Evolutionary conservation across 345 rosid genomes (phyloP), one percentile per base, ranked within the genome.

Genomic region (Excoecaria cochinchinensis): DNA sequence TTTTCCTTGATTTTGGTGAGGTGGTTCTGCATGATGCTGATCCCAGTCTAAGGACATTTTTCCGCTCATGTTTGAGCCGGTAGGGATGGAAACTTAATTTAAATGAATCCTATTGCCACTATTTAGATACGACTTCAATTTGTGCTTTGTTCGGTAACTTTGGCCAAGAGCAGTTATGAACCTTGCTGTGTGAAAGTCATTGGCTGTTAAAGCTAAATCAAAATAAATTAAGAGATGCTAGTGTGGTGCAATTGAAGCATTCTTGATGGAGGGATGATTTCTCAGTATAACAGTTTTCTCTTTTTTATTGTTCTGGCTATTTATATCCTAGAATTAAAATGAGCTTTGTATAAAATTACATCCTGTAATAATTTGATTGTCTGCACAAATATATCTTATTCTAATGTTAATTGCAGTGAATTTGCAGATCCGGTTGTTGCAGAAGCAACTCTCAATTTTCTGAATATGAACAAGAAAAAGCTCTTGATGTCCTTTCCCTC

Each of bases 31-130:
- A 91, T 77, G 98, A 95, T 86, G 92, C 99, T 81, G 98, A 95
- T 85, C 91, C 95, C 13, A 91, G 90, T 80, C 77, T 95, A 52
- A 80, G 85, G 75, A 79, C 88, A 8, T 95, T 91, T 80, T 88
- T 91, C 71, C 94, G 93, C 24, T 89, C 89, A 3, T 93, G 97
- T 82, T 89, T 95, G 88, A 91, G 97, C 89, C 90, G 97, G 99
- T 95, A 79, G 78, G 62, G 74, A 72, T 75, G n/a, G 57, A 74
- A 21, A 42, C 14, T 11, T 19, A n/a, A 19, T 3, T 17, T 65
- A 1, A 21, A 55, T 51, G 10, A 16, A 31, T 56, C 59, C 22
- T 71, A 39, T 24, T 24, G n/a, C 10, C 25, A 21, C 46, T 46
- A 14, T 67, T 67, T 8, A 7, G 6, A 42, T 67, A 13, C 6